Conservation (phyloP, 208 protist genomes). For the Endotrypanum monterogeii region DNA sequence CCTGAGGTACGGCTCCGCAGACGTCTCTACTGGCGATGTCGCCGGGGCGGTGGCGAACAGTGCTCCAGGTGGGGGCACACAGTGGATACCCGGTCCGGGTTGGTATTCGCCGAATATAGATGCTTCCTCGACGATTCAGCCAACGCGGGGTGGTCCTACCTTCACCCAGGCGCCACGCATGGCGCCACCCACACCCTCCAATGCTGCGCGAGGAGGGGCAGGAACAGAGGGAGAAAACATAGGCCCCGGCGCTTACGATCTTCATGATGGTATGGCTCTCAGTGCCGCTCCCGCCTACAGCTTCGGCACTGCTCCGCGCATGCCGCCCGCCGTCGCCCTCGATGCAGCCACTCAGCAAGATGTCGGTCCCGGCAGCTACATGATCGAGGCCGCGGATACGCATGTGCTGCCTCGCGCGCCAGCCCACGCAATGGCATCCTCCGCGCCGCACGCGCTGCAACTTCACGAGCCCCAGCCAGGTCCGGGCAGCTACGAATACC, state of each 20-base stretch:
- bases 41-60: slow-evolving; percentile 6
- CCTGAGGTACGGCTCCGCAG: slow-evolving; percentile 1
- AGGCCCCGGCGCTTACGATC: slow-evolving; percentile 60
- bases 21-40: background rate
- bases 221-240: slow-evolving; percentile 3
- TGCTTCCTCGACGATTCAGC: slow-evolving; percentile 12
- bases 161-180: slow-evolving; percentile 32
- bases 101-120: slow-evolving; percentile 42
- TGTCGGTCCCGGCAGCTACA: slow-evolving; percentile 39
- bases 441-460: slow-evolving; percentile 1
- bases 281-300: background rate
- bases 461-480: slow-evolving; percentile 17
- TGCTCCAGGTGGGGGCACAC: background rate
- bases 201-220: background rate
- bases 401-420: slow-evolving; percentile 28
- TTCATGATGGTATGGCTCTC: background rate
- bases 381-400: slow-evolving; percentile 13
- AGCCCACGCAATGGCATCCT: slow-evolving; percentile 10
- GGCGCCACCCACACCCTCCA: background rate
- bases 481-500: slow-evolving; percentile 51
- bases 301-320: slow-evolving; percentile 34
- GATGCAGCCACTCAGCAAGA: background rate
- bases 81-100: slow-evolving; percentile 40
- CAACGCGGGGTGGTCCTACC: slow-evolving; percentile 12
- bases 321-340: background rate